phyloP scores from a whole-genome alignment of 108 stramenopile genomes.

The Bacterosira constricta region DNA sequence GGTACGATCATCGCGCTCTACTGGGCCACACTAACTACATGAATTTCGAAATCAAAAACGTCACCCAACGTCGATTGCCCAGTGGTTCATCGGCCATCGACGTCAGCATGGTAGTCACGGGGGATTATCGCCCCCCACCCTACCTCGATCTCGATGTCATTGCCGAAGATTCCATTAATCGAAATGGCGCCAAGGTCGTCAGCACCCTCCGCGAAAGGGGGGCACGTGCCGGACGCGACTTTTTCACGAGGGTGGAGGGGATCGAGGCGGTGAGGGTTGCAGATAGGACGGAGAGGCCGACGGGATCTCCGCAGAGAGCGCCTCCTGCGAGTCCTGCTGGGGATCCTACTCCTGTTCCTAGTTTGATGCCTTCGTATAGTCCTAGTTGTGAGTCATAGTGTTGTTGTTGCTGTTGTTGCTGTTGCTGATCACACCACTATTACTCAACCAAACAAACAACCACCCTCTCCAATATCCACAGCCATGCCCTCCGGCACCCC shows the following conservation, averaged over 20 bases:
- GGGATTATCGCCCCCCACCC: slow-evolving; percentile 33
- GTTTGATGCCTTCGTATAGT: slow-evolving; percentile 2
- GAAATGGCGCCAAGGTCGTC: slow-evolving; percentile 13
- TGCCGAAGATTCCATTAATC: slow-evolving; percentile 36
- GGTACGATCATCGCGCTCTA: not conserved
- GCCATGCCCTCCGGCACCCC: slow-evolving; percentile 11
- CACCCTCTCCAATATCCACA: not conserved
- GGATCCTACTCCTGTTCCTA: slow-evolving; percentile 13
- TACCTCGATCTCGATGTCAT: slow-evolving; percentile 25
- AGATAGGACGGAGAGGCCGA: slow-evolving; percentile 16
- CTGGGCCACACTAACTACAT: not conserved
- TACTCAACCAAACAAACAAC: no score
- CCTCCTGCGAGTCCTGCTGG: slow-evolving; percentile 18
- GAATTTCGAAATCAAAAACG: not conserved
- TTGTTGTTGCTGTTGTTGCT: not conserved
- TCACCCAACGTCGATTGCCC: slow-evolving; percentile 13
- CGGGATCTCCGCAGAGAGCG: slow-evolving; percentile 19
- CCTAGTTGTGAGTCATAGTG: slow-evolving; percentile 10
- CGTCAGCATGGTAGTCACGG: slow-evolving; percentile 29
- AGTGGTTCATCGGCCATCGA: slow-evolving; percentile 31
- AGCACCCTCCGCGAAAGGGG: slow-evolving; percentile 15
- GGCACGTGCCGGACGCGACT: not conserved
- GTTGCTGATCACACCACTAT: not conserved
- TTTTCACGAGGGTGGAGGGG: slow-evolving; percentile 20
- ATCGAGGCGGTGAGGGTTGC: slow-evolving; percentile 10